Base-by-base conservation (phyloP, 139 green algal species). In the Chlamydomonas sphaeroides region DNA sequence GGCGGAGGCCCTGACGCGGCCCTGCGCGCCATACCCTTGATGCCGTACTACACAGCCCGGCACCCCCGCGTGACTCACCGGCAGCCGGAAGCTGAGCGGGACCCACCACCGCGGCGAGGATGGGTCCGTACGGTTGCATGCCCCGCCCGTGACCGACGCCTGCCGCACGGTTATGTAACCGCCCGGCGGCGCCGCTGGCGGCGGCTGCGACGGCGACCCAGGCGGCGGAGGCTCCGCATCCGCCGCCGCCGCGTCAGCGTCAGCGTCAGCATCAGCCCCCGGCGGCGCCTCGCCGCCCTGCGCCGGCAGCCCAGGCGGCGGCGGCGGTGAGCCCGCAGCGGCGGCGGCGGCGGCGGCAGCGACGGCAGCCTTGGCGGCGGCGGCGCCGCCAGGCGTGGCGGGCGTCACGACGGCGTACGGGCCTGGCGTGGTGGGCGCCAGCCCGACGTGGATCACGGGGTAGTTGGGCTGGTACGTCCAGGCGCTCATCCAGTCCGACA, bases 391-490 rank as follows among this genome's bases (percentile, higher is more conserved):
- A 4, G 63, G 45, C 3, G 68, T 77, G 45, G 80, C 57, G 30
- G 75, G 36, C 0, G 82, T 36, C n/a, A 88, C 57, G 11, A 68
- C 26, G 23, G 68, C 65, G 59, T 33, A 39, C 33, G 65, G 65
- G 25, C 11, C 39, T 41, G 36, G 10, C 20, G 35, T 8, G 1
- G 53, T 2, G 26, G 18, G 8, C 2, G 26, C 49, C 53, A 33
- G 36, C 38, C 3, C 26, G 14, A 83, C 76, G 18, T 66, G 48
- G 6, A 83, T 4, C 5, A 83, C 65, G 21, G 76, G 76, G 76
- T 83, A 83, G 76, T 83, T 83, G 62, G 76, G 45, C 15, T 36
- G 38, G 33, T 83, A 83, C 23, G 76, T 88, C 84, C 84, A 88
- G 1, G 35, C 76, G 32, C 23, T 21, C 84, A 88, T 88, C 77